Evolutionary conservation across 768 basidiomycete species (phyloP).

Genomic region (Lentinula raphanica): DNA sequence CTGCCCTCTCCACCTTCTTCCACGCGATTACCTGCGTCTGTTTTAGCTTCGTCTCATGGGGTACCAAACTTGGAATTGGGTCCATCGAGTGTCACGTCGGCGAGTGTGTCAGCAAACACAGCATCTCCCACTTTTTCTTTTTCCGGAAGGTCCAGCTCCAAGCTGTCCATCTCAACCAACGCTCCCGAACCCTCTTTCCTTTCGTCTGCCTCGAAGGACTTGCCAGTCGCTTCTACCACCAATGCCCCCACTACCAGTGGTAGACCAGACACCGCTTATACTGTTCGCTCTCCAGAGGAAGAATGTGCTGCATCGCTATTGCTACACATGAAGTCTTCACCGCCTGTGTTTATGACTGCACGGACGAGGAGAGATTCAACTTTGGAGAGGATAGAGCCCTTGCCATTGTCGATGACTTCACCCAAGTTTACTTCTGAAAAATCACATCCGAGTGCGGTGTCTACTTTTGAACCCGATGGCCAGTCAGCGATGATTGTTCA

Average conservation of each 20-base stretch:
- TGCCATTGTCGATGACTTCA: neutral
- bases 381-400: neutral
- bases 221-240: neutral
- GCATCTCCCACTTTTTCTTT: conserved; percentile 2
- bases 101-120: conserved; percentile 2
- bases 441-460: neutral
- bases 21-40: conserved; percentile 39
- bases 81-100: conserved; percentile 5
- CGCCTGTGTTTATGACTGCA: conserved; percentile 19
- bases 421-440: neutral
- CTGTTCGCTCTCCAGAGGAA: conserved; percentile 53
- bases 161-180: neutral
- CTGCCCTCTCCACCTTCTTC: conserved; percentile 57
- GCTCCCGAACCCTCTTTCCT: neutral
- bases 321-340: conserved; percentile 54
- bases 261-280: conserved; percentile 7
- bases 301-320: conserved; percentile 65
- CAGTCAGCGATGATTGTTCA: conserved; percentile 15
- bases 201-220: conserved; percentile 11
- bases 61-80: conserved; percentile 40
- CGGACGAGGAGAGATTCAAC: neutral
- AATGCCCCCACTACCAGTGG: neutral
- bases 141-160: neutral
- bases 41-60: conserved; percentile 17
- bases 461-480: neutral